Evolutionary conservation across 2,329 filamentous ascomycete genomes (phyloP), one percentile per base, ranked within the genome.

Genomic region (Ceratocystis lukuohia): DNA sequence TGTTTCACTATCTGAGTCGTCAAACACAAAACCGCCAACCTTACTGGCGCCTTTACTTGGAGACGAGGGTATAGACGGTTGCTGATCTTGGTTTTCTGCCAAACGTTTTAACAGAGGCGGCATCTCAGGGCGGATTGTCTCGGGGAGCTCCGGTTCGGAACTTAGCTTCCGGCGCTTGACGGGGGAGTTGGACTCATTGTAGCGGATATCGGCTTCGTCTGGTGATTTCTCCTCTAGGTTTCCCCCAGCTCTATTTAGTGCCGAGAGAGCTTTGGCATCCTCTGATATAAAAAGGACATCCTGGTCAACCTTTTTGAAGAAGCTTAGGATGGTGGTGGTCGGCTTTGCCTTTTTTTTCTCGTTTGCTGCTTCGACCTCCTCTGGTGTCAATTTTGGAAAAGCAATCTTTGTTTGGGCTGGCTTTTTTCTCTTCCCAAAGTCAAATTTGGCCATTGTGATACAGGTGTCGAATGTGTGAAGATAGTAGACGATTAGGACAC

Each of bases 281-380:
- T 64, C 64, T 5, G 66, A 67, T 22, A 67, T 69, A 28, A 69
- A 69, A 15, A 69, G 59, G 1, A 68, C 68, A 61, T 69, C 66
- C 53, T 69, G 67, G 48, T 85, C 77, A 69, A 87, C 80, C 72
- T 89, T 91, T 71, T 88, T 85, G 73, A 91, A 91, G 74, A 90
- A 91, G 69, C 76, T 89, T 15, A 90, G 75, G 41, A 91, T 90
- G 69, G 85, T 90, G 5, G 80, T 78, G 71, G 89, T 89, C 0
- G 77, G 76, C 48, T 76, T 77, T 22, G 71, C 70, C 2, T 77
- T 72, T 63, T 75, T 77, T 70, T 75, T 76, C n/a, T 66, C 66
- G 17, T 62, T 65, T 15, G 64, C 64, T 8, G 65, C 66, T 41
- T 68, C 59, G 44, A 64, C 64, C 50, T 68, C 33, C 45, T 65